phyloP scores from a whole-genome alignment of 2,329 filamentous ascomycete genomes.

The Colletotrichum scovillei region DNA sequence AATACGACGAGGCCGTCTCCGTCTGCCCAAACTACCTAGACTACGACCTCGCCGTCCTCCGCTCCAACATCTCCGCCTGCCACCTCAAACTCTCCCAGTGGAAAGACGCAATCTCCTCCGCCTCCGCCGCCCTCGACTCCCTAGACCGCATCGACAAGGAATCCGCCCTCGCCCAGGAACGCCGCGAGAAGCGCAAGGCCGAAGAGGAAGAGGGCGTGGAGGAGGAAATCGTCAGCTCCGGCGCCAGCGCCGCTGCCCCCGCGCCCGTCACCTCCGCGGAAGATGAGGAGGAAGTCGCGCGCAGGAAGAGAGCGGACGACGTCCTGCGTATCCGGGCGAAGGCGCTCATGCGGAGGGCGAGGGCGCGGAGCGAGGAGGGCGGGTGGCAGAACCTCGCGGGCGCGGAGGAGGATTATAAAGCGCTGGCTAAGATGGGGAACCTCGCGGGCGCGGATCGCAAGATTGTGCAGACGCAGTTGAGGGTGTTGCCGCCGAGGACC shows the following conservation, averaged over 20 bases:
- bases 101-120: conserved; percentile 82
- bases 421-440: conserved; percentile 67
- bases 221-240: conserved; percentile 69
- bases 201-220: conserved; percentile 55
- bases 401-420: conserved; percentile 83
- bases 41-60: conserved; percentile 88
- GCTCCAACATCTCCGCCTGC: conserved; percentile 90
- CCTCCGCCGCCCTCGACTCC: conserved; percentile 77
- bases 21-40: conserved; percentile 86
- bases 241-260: conserved; percentile 63
- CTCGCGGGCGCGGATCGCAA: conserved; percentile 74
- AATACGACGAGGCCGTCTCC: conserved; percentile 83
- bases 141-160: conserved; percentile 70
- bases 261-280: conserved; percentile 39
- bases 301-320: conserved; percentile 64
- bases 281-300: conserved; percentile 42
- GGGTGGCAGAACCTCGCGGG: conserved; percentile 85
- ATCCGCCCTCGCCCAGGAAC: conserved; percentile 40
- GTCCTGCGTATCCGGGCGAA: conserved; percentile 84
- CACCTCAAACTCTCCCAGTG: conserved; percentile 87
- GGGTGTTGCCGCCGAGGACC: conserved; percentile 73
- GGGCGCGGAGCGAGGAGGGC: conserved; percentile 75
- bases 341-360: conserved; percentile 82
- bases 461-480: conserved; percentile 75
- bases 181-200: conserved; percentile 57